Conservation (phyloP, 2,329 filamentous ascomycete species). For the Fusarium torulosum region DNA sequence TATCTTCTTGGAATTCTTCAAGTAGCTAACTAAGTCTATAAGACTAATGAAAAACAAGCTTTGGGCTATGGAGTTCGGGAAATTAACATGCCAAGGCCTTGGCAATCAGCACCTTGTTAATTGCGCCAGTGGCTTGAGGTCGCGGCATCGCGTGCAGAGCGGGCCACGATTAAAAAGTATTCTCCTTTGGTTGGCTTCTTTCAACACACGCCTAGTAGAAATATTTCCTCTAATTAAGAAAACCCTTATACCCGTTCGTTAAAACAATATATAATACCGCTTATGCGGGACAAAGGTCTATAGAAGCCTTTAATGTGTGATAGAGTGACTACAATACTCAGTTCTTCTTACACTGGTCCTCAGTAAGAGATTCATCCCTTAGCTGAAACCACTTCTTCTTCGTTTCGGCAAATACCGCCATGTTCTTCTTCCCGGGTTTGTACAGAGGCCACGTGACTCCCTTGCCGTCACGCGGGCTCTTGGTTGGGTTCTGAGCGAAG, state of each 20-base stretch:
- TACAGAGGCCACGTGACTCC: constrained; percentile 11
- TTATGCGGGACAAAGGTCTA: no score
- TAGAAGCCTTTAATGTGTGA: no score
- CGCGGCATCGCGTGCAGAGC: no score
- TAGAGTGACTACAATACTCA: background rate
- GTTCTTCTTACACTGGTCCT: background rate
- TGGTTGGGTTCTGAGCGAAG: background rate
- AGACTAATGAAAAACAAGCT: background rate
- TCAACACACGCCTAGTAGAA: no score
- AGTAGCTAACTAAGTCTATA: no score
- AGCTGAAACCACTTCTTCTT: constrained; percentile 15
- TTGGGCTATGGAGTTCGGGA: background rate
- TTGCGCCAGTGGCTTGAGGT: no score
- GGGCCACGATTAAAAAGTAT: no score
- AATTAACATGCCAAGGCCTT: background rate
- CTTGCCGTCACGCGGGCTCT: background rate
- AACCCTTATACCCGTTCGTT: no score
- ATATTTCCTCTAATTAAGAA: no score
- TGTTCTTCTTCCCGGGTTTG: background rate
- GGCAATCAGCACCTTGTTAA: background rate
- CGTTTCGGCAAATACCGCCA: constrained; percentile 8
- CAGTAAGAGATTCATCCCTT: background rate
- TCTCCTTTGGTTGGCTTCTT: no score
- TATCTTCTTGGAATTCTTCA: no score
- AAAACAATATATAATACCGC: no score